Base-by-base conservation (phyloP, 2,329 filamentous ascomycete species). In the Talaromyces sp. region DNA sequence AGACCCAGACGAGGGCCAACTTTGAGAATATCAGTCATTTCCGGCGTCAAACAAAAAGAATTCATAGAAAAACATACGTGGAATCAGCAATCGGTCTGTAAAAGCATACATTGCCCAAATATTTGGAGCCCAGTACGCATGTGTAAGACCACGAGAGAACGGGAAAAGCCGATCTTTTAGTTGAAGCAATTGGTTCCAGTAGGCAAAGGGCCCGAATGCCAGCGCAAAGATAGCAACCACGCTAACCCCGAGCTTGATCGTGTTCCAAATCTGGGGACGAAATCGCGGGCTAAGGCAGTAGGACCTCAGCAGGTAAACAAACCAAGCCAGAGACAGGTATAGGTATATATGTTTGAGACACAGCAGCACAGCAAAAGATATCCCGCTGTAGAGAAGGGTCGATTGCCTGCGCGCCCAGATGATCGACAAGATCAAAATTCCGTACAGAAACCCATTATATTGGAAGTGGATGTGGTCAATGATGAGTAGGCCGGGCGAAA, bases 381-480 rank as follows among this genome's bases (percentile, higher is more conserved):
- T 79, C 0, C 92, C 95, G 68, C 92, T 95, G 53, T 82, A 80
- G 12, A 98, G 83, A 36, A 95, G 81, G 0, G 90, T 90, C 2
- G 89, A 89, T 70, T 85, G 86, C 68, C 88, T 86, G 57, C 91
- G 87, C 6, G 92, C 92, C 63, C 96, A 79, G 1, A 96, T 89
- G 55, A 99, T 83, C 2, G 95, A 98, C 59, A 94, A 82, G 42
- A 98, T 85, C 57, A 99, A 81, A 51, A 98, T 81, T 42, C 95
- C 95, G 74, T 98, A 99, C 78, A 99, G 87, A 78, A 93, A 92
- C 47, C 95, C 94, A 79, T 99, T 99, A 81, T 99, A 99, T 81
- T 99, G 95, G 76, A 99, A 99, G 76, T 97, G 93, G 66, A 97
- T 94, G 75, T 99, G 95, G 72, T 99, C 95, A 75, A 99, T 98